phyloP scores from a whole-genome alignment of 805 yeast genomes.

The Yamadazyma paraphyllophila region DNA sequence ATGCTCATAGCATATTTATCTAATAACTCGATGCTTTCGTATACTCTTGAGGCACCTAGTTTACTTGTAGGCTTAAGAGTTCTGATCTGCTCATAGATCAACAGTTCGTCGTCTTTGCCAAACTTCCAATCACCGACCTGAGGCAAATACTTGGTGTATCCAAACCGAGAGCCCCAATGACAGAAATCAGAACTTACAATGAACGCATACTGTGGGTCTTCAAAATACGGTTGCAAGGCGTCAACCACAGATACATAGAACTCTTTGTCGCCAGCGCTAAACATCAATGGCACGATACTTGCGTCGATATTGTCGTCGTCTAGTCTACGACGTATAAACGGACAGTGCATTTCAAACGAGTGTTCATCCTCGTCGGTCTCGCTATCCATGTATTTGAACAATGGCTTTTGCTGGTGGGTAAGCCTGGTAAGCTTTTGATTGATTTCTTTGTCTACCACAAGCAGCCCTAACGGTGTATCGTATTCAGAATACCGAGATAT shows the following conservation, averaged over 20 bases:
- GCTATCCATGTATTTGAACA: constrained; percentile 55
- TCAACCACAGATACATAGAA: constrained; percentile 47
- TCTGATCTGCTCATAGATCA: not conserved
- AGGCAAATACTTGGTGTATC: constrained; percentile 37
- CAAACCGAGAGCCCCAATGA: constrained; percentile 72
- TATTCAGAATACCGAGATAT: constrained; percentile 52
- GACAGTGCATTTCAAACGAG: constrained; percentile 92
- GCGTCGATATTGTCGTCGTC: constrained; percentile 23
- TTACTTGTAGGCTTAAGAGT: constrained; percentile 7
- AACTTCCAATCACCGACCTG: constrained; percentile 1
- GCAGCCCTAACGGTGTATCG: constrained; percentile 80
- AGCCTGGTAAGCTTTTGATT: constrained; percentile 30
- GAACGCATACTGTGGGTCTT: constrained; percentile 59
- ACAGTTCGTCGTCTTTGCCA: not conserved
- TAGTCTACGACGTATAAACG: constrained; percentile 58
- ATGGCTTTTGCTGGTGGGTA: constrained; percentile 17
- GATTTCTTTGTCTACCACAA: constrained; percentile 60
- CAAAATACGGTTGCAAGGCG: constrained; percentile 51
- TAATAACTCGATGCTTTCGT: constrained; percentile 68
- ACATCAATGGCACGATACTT: constrained; percentile 72
- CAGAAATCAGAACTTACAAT: constrained; percentile 89
- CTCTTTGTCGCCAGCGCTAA: constrained; percentile 56
- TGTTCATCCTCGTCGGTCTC: constrained; percentile 82
- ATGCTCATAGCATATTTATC: constrained; percentile 72
- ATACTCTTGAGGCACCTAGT: constrained; percentile 45